Base-by-base conservation (phyloP, 2,329 filamentous ascomycete genomes). In the Cytospora piceae region DNA sequence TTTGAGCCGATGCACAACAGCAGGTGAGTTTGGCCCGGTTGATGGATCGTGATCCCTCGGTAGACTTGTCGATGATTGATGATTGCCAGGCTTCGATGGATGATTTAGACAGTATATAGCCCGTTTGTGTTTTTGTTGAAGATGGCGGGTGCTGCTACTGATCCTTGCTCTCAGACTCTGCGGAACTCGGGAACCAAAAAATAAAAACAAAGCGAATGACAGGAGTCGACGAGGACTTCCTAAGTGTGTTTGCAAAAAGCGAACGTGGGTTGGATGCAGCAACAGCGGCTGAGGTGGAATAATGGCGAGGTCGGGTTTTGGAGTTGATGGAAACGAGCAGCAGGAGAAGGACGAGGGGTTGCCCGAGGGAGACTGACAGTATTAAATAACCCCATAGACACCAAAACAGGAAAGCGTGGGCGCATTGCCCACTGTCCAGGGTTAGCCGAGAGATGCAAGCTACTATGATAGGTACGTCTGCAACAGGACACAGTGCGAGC, bases 201-300 rank as follows among this genome's bases (percentile, higher is more conserved):
- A 81, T 81, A 80, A 79, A 76, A 80, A 82, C 80, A 80, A 88
- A 90, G 87, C 87, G 87, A 90, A 86, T 87, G 87, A 89, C 86
- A 88, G 87, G 87, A 89, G 87, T 83, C 87, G 80, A 83, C 87
- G 87, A 89, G 87, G 87, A 87, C 86, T 89, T 89, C 87, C 87
- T 87, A 77, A 74, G 75, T 76, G 71, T 72, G 72, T 73, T 76
- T 75, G 76, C 75, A 74, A 75, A 79, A 81, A 83, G 82, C 81
- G 82, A 84, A 78, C 77, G 82, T 84, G 77, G 75, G 76, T 73
- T 70, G 70, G 72, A 70, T 70, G 74, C 74, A 75, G 74, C 74
- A 77, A 79, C 77, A 72, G 75, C 73, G 72, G 72, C 71, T 76
- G 74, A 76, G 76, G 74, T 67, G 73, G 70, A 17, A 70, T 75